Evolutionary conservation across 1,139 yeast species (phyloP), one percentile per base, ranked within the genome.

Genomic region (Eremothecium cymbalariae): DNA sequence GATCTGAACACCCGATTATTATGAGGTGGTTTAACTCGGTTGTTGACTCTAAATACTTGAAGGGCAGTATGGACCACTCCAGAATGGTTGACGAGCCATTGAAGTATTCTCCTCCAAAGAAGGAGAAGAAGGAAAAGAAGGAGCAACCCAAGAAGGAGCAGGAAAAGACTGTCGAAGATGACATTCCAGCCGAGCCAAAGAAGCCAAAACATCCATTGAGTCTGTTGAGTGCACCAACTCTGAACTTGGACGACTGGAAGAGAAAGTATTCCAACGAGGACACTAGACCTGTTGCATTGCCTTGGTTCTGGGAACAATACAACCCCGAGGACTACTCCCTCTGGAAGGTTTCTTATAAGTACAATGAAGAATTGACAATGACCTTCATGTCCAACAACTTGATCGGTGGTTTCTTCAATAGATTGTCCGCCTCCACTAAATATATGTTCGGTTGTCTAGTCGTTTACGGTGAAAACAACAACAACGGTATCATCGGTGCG

Each of bases 361-460:
- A 90, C 76, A 88, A 90, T 65, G 97, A 90, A 55, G 98, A 90
- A 72, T 77, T 90, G 65, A 88, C 96, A 53, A 69, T 83, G 67
- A 82, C 95, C 51, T 90, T 90, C 72, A 90, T 90, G 98, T 85
- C 98, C 53, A 86, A 86, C 79, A 90, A 90, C 80, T 77, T 86
- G 67, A 71, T 90, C 61, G 97, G 97, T 63, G 98, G 98, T 60
- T 90, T 90, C 84, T 85, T 90, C 78, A 79, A 78, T 81, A 84
- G 98, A 73, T 76, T 90, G 60, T 62, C 77, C 46, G 97, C 77
- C 50, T 88, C 97, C 48, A 72, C 83, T 70, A 90, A 90, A 72
- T 90, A 77, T 77, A 65, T 90, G 75, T 90, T 90, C 64, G 98
- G 98, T 61, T 69, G 78, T 62, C 65, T 80, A 68, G 94, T 85